Conservation (phyloP, 768 basidiomycete genomes). For the Nidularia pulvinata region DNA sequence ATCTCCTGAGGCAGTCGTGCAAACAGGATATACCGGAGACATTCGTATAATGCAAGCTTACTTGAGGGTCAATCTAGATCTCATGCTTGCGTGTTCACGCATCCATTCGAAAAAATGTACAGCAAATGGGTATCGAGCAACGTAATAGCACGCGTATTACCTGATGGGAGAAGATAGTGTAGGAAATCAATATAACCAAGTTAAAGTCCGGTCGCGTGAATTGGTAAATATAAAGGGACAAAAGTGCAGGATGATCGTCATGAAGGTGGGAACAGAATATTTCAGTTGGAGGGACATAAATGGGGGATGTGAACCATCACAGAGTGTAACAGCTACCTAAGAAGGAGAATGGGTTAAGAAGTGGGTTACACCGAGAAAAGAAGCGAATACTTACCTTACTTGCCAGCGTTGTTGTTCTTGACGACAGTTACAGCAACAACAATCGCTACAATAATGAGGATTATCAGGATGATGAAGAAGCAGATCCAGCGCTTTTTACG, state of each 20-base stretch:
- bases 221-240: conserved; percentile 2
- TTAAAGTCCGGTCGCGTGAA: background rate
- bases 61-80: no score
- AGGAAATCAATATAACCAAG: background rate
- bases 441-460: conserved; percentile 68
- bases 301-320: no score
- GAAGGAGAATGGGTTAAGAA: background rate
- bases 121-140: background rate
- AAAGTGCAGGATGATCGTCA: no score
- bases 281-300: no score
- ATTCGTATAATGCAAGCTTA: no score
- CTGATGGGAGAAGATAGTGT: background rate
- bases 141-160: background rate
- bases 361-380: background rate
- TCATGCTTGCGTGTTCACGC: no score
- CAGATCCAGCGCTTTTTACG: conserved; percentile 98
- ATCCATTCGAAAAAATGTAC: background rate
- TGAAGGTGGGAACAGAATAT: no score
- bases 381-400: conserved; percentile 10
- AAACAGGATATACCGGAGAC: no score
- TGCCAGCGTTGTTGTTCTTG: conserved; percentile 38
- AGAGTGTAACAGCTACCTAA: no score
- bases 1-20: no score
- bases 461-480: conserved; percentile 70
- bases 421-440: conserved; percentile 58